Evolutionary conservation across 2,329 filamentous ascomycete genomes (phyloP).

Genomic region (Aspergillus arachidicola): DNA sequence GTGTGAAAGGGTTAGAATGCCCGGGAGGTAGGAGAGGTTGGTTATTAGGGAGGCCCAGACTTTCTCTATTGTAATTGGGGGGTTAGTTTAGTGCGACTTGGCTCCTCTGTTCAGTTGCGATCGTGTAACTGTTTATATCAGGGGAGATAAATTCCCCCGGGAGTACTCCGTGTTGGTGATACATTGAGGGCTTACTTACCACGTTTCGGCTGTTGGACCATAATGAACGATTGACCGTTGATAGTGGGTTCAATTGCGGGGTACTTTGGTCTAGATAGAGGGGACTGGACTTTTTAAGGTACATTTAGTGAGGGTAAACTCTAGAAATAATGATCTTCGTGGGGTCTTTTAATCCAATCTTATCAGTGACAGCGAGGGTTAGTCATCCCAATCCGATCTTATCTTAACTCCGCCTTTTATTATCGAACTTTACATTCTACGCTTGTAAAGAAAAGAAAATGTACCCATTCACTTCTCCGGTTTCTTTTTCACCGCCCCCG

Average conservation of each 20-base stretch:
- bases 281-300: neutral
- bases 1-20: constrained; percentile 78
- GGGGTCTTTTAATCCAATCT: neutral
- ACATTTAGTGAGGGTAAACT: neutral
- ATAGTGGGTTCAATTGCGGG: neutral
- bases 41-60: constrained; percentile 90
- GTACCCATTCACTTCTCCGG: neutral
- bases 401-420: neutral
- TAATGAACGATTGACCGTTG: neutral
- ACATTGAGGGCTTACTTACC: neutral
- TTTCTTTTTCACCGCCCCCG: neutral
- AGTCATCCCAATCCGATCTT: neutral
- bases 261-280: neutral
- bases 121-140: neutral
- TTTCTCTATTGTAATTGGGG: constrained; percentile 34
- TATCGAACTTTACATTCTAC: neutral
- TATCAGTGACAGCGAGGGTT: neutral
- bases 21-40: constrained; percentile 78
- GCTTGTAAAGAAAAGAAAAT: neutral
- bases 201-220: neutral
- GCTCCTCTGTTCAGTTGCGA: neutral
- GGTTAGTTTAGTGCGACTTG: neutral
- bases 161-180: neutral
- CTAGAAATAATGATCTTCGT: neutral
- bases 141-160: neutral